These are phyloP conservation scores for Xylaria sp. DNA, from an alignment of 2,329 filamentous ascomycete genomes.

Conservation along the genomic window DNA sequence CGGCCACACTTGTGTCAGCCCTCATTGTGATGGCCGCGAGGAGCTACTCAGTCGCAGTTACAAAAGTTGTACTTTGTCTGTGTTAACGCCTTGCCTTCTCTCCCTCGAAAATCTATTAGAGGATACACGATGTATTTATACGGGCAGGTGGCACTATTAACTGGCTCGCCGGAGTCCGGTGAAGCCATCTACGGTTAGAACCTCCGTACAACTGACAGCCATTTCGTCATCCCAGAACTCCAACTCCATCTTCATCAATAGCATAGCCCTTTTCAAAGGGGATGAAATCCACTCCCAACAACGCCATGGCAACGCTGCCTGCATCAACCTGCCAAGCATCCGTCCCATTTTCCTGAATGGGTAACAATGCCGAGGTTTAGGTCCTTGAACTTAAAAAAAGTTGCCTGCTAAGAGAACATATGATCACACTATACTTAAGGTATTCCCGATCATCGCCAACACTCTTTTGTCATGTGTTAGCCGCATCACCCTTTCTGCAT, in stretches of 20 bases:
- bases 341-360: slow-evolving; percentile 18
- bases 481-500: not conserved
- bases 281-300: slow-evolving; percentile 3
- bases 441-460: no score
- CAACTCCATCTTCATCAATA: not conserved
- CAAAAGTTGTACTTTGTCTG: not conserved
- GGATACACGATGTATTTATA: slow-evolving; percentile 6
- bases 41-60: not conserved
- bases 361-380: not conserved
- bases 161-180: not conserved
- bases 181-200: slow-evolving; percentile 15
- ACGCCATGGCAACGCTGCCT: slow-evolving; percentile 2
- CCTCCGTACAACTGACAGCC: not conserved
- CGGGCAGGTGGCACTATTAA: not conserved
- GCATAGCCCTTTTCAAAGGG: not conserved
- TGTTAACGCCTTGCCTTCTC: not conserved
- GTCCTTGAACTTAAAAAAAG: not conserved
- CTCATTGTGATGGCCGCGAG: slow-evolving; percentile 6
- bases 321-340: slow-evolving; percentile 8
- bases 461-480: not conserved
- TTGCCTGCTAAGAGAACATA: not conserved
- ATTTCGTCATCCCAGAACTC: slow-evolving; percentile 8
- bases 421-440: no score
- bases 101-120: not conserved
- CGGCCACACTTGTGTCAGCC: not conserved